Evolutionary conservation across 805 yeast genomes (phyloP).

Genomic region (Komagataella mondaviorum): DNA sequence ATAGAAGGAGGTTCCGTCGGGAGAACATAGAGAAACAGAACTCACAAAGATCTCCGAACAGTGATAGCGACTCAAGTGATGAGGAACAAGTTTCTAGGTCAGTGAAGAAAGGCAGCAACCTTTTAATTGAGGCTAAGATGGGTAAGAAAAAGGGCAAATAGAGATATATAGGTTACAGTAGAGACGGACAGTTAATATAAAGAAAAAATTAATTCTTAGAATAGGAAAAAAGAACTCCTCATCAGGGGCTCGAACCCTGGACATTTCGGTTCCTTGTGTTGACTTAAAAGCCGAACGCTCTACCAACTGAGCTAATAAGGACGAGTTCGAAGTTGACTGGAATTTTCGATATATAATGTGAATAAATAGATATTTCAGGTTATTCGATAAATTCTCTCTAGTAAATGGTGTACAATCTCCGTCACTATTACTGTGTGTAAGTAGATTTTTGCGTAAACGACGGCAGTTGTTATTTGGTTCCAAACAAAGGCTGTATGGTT

Average conservation of each 20-base stretch:
- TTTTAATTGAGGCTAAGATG: conserved; percentile 2
- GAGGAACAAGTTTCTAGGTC: not conserved
- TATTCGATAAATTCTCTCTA: too few species aligned
- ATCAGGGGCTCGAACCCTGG: conserved; percentile 54
- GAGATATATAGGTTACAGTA: not conserved
- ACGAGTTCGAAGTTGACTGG: conserved; percentile 6
- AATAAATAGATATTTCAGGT: too few species aligned
- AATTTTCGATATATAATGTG: too few species aligned
- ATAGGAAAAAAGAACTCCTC: conserved; percentile 22
- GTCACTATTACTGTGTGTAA: too few species aligned
- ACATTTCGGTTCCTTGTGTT: conserved; percentile 29
- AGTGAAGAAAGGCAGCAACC: conserved; percentile 4
- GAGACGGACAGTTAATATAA: not conserved
- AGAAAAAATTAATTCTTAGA: not conserved
- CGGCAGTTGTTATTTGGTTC: too few species aligned
- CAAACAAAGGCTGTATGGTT: too few species aligned
- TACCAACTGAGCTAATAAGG: conserved; percentile 54
- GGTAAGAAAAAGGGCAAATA: not conserved
- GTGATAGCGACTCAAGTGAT: not conserved
- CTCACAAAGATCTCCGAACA: not conserved
- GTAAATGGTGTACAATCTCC: too few species aligned
- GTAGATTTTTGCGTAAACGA: too few species aligned
- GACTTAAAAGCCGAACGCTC: conserved; percentile 53
- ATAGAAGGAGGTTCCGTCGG: conserved; percentile 1
- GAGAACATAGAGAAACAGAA: not conserved